Percentiles rank a stretch among this genome's conserved stretches.
Evolutionary conservation across 1,284 basidiomycete genomes (phyloP).

Genomic region (Irpex lacteus): DNA sequence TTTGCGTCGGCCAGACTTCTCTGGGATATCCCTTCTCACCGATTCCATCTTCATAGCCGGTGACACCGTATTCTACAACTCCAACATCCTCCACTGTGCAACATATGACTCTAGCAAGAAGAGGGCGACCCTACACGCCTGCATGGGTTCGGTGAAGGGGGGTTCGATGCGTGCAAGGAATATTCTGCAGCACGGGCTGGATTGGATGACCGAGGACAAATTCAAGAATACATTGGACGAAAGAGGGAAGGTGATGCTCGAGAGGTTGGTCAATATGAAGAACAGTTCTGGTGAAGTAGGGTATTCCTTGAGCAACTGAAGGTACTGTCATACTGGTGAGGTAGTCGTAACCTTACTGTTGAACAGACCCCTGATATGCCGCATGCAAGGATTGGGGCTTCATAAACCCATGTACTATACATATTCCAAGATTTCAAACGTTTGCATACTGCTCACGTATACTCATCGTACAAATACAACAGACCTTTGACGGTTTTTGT

Average conservation of each 20-base stretch:
- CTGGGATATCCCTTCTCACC: not conserved
- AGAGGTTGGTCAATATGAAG: constrained; percentile 59
- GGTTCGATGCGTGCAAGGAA: constrained; percentile 69
- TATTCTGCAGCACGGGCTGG: constrained; percentile 76
- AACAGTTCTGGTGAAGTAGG: constrained; percentile 42
- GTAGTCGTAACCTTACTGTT: not conserved
- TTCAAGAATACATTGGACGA: constrained; percentile 54
- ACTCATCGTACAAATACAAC: not conserved
- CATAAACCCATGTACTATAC: not conserved
- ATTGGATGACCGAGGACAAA: constrained; percentile 64
- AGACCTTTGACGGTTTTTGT: too few relatives aligned
- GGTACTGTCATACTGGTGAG: not conserved
- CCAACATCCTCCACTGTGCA: constrained; percentile 77
- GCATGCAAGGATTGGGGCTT: too few relatives aligned
- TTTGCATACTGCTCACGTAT: not conserved
- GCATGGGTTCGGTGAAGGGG: constrained; percentile 63
- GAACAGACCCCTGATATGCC: too few relatives aligned
- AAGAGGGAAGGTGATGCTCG: constrained; percentile 56
- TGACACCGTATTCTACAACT: constrained; percentile 82
- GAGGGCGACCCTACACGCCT: constrained; percentile 75
- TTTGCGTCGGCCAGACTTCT: not conserved
- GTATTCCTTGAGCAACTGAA: constrained; percentile 46
- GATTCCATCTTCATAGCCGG: constrained; percentile 40
- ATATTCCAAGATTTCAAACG: not conserved
- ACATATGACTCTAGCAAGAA: constrained; percentile 52